Conservation (phyloP, 352 stramenopile genomes). For the Phytophthora parvispora region DNA sequence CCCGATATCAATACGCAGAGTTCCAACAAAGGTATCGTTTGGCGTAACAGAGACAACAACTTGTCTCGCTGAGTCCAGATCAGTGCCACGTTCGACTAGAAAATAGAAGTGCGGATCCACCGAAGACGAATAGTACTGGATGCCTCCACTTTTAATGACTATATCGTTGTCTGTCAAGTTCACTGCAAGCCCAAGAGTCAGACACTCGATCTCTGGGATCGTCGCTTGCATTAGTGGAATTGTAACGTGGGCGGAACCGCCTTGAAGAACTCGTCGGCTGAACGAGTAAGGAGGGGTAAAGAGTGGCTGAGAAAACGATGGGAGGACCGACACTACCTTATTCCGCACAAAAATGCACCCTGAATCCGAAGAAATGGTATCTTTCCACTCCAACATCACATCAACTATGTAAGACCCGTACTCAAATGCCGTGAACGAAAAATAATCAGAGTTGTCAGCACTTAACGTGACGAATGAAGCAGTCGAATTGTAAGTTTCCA, state of each 20-base stretch:
- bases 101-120: constrained; percentile 17
- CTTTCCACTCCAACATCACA: constrained; percentile 25
- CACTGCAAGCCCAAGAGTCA: constrained; percentile 16
- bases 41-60: constrained; percentile 30
- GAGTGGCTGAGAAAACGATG: constrained; percentile 10
- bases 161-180: constrained; percentile 21
- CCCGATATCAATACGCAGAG: constrained; percentile 26
- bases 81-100: constrained; percentile 11
- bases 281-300: constrained; percentile 22
- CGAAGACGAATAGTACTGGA: constrained; percentile 5
- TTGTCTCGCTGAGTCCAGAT: constrained; percentile 9
- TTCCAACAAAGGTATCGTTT: constrained; percentile 24
- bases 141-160: constrained; percentile 14
- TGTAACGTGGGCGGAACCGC: constrained; percentile 16
- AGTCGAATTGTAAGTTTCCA: constrained; percentile 23
- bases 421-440: constrained; percentile 7
- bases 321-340: constrained; percentile 12
- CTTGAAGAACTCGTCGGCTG: constrained; percentile 29
- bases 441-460: not conserved
- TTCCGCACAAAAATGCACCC: constrained; percentile 24
- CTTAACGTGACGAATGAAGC: constrained; percentile 12
- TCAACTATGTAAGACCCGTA: constrained; percentile 19
- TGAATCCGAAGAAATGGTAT: not conserved
- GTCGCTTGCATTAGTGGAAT: constrained; percentile 15
- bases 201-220: constrained; percentile 16